Conservation (phyloP, 2,329 filamentous ascomycete genomes). For the Pestalotiopsis sp. region DNA sequence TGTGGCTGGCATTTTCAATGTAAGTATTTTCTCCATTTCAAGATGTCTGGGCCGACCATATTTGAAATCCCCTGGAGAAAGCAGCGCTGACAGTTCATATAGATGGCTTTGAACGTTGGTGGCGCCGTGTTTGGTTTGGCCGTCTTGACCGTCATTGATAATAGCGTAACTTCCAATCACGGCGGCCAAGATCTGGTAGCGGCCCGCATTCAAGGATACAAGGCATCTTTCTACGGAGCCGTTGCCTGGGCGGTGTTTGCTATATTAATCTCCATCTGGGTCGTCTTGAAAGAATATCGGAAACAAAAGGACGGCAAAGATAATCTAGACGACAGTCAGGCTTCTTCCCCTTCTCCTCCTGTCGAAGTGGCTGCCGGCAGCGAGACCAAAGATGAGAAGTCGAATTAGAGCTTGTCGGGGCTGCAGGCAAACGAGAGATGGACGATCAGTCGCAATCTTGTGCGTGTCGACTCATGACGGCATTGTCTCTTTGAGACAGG, state of each 20-base stretch:
- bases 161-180: not conserved
- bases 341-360: not conserved
- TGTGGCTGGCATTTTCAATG: not conserved
- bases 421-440: too few species aligned
- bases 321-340: not conserved
- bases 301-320: not conserved
- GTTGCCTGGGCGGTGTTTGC: not conserved
- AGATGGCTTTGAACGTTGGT: not conserved
- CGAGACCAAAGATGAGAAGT: not conserved
- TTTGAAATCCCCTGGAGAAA: not conserved
- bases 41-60: not conserved
- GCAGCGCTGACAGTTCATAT: not conserved
- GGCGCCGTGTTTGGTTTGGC: not conserved
- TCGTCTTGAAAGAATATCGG: not conserved
- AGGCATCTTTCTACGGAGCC: not conserved
- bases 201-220: not conserved
- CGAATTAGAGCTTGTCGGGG: too few species aligned
- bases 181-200: not conserved
- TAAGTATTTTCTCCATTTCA: not conserved
- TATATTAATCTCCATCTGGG: not conserved
- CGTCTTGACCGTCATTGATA: not conserved
- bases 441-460: too few species aligned
- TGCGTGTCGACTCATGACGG: too few species aligned
- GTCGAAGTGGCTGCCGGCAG: not conserved
- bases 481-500: too few species aligned